Base-by-base conservation (phyloP, 192 early-diverging fungal genomes). In the Backusella australiensis region DNA sequence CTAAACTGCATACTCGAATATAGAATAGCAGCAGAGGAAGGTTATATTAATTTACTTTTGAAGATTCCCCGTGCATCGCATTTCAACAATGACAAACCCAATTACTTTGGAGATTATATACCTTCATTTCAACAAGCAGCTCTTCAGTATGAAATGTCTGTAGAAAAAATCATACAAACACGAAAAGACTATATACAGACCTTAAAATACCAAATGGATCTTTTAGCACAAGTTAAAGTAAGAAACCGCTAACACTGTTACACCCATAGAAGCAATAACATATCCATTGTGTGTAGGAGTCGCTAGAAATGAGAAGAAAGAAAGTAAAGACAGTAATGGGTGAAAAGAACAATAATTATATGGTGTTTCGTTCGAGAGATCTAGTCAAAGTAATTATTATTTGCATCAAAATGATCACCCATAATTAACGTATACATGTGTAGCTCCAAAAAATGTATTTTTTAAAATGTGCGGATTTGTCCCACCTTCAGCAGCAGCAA, bases 381-480 rank as follows among this genome's bases (percentile, higher is more conserved):
- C 19, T 74, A 15, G 19, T 59, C 34, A 74, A 74, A 56, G 72
- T 74, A 74, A 56, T 35, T n/a, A 36, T 56, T 6, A 34, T 36
- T 23, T 49, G 3, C 0, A 7, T 5, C 19, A 49, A n/a, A 49
- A 49, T 7, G 6, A 49, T 49, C 6, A n/a, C 6, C 46, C 46
- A 49, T 49, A 21, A 49, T 39, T 49, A 49, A n/a, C 6, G 17
- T 49, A 49, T 49, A 6, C 17, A n/a, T 36, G n/a, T 73, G 11
- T 75, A 75, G 74, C 74, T 75, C n/a, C 65, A 67, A 15, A 75
- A 44, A 19, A 44, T 6, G 0, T 75, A 75, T 67, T 34, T 75
- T 23, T 67, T 35, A 34, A 75, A 75, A 75, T 75, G 74, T 67
- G 14, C 35, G 34, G 74, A 75, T 34, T 41, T 59, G 12, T 32